These are phyloP conservation scores for Ganoderma lingzhi DNA, from an alignment of 1,284 basidiomycete species.

Conservation along the genomic window DNA sequence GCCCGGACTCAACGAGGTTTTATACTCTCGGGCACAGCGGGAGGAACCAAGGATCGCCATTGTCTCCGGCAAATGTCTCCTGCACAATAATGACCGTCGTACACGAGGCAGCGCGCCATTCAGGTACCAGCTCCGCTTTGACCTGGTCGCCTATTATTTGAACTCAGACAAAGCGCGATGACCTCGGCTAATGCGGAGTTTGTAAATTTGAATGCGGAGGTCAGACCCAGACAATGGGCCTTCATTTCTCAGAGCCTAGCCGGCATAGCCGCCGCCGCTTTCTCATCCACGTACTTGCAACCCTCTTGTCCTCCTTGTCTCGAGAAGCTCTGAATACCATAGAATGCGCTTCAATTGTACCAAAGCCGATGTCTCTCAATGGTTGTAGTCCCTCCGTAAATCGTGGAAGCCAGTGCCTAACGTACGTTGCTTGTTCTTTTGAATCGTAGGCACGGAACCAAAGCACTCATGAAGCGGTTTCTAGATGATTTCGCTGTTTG, in stretches of 20 bases:
- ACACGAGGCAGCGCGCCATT: constrained; percentile 5
- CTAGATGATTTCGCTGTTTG: no score
- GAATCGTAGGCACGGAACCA: not conserved
- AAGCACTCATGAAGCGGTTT: not conserved
- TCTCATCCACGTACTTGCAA: not conserved
- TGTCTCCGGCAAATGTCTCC: constrained; percentile 10
- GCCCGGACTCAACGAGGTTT: constrained; percentile 3
- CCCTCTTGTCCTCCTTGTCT: not conserved
- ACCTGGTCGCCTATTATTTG: not conserved
- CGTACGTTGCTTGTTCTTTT: not conserved
- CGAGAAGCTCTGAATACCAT: not conserved
- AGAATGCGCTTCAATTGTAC: not conserved
- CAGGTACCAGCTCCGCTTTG: not conserved
- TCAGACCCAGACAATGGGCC: not conserved
- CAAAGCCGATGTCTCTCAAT: not conserved
- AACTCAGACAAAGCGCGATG: constrained; percentile 1
- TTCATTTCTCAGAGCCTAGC: not conserved
- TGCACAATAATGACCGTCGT: not conserved
- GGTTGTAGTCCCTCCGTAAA: not conserved
- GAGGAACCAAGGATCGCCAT: constrained; percentile 4
- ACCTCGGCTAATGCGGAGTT: constrained; percentile 5
- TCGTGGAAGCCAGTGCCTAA: not conserved
- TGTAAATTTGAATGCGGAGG: not conserved
- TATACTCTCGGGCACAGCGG: constrained; percentile 9
- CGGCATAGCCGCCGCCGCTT: not conserved